A percentile compares a stretch with the other conserved stretches of the same genome.
Evolutionary conservation across 2,329 filamentous ascomycete genomes (phyloP).

Genomic region (Xylaria sp.): DNA sequence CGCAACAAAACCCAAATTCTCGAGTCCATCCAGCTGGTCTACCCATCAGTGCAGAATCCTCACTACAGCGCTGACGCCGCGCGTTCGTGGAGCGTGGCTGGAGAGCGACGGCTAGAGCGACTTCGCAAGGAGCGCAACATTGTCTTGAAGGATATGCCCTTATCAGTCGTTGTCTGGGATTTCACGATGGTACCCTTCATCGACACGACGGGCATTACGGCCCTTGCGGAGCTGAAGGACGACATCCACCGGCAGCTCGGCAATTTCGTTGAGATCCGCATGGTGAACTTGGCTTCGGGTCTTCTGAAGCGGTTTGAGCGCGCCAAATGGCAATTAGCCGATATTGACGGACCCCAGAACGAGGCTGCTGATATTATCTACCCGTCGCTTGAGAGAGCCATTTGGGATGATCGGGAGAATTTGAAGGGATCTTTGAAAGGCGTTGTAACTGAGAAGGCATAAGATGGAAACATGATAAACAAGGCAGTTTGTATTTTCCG

Average conservation of each 20-base stretch:
- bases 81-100: constrained; percentile 49
- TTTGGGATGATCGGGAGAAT: constrained; percentile 46
- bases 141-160: constrained; percentile 42
- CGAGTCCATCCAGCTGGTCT: constrained; percentile 48
- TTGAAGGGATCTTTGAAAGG: constrained; percentile 47
- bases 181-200: constrained; percentile 46
- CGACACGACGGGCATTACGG: constrained; percentile 47
- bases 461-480: background rate
- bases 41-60: constrained; percentile 43
- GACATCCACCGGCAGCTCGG: constrained; percentile 47
- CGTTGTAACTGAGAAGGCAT: constrained; percentile 45
- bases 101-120: constrained; percentile 43
- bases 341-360: constrained; percentile 40
- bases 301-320: constrained; percentile 44
- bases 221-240: constrained; percentile 48
- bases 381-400: constrained; percentile 44
- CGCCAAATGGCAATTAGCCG: constrained; percentile 44
- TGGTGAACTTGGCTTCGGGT: constrained; percentile 42
- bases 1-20: constrained; percentile 47
- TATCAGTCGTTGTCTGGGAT: constrained; percentile 47
- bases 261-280: constrained; percentile 43
- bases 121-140: constrained; percentile 42
- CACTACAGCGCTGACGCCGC: constrained; percentile 38
- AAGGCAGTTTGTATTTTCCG: background rate
- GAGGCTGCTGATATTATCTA: constrained; percentile 46